Percentiles rank a stretch among this genome's conserved stretches.
These are phyloP conservation scores for Paxillus rubicundulus DNA, from an alignment of 768 basidiomycete species.

Conservation along the genomic window DNA sequence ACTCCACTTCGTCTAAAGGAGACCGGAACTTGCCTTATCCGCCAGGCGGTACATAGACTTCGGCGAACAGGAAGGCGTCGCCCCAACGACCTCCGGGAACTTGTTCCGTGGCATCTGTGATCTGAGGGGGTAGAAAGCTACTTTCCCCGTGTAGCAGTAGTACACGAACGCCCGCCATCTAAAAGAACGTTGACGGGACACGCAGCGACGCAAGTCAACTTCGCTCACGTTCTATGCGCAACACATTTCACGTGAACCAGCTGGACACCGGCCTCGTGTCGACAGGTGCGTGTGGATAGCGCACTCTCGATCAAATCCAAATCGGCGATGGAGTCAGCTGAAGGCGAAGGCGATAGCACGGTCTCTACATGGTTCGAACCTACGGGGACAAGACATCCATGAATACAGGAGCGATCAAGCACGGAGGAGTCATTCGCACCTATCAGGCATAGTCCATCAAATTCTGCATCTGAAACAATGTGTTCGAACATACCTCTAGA, in stretches of 20 bases:
- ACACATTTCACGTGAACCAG: constrained; percentile 9
- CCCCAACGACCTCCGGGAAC: background rate
- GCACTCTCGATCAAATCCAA: background rate
- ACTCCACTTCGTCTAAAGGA: background rate
- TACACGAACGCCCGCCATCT: constrained; percentile 26
- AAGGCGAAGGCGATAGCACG: background rate
- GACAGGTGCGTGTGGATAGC: background rate
- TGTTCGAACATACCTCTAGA: background rate
- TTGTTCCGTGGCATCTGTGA: constrained; percentile 8
- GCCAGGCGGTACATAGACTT: constrained; percentile 39
- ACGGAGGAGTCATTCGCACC: background rate
- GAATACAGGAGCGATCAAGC: background rate
- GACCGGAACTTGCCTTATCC: constrained; percentile 20
- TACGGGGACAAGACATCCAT: constrained; percentile 9
- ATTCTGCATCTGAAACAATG: too few relatives aligned
- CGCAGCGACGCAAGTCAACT: background rate
- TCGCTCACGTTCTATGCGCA: constrained; percentile 18
- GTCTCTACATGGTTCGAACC: background rate
- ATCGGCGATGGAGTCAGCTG: background rate
- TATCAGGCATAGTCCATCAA: too few relatives aligned
- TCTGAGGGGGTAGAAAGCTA: constrained; percentile 16
- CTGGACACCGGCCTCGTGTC: too few relatives aligned
- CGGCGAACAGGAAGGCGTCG: constrained; percentile 27
- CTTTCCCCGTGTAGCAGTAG: constrained; percentile 24
- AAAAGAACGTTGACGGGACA: background rate